Conservation (phyloP, 2,329 filamentous ascomycete genomes). For the Aspergillus nomiae region DNA sequence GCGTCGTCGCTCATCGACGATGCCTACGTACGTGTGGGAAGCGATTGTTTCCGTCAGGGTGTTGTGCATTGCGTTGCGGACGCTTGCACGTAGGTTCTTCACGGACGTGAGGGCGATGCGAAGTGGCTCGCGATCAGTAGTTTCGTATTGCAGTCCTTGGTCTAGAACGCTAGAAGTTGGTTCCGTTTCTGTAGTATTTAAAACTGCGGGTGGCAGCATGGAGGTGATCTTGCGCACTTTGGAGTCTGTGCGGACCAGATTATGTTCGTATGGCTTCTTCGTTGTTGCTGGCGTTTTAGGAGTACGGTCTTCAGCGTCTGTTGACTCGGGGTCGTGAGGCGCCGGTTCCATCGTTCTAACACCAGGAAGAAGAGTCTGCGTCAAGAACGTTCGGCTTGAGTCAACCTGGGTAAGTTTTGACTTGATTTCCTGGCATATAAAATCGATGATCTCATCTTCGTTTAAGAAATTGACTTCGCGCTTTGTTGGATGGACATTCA, state of each 20-base stretch:
- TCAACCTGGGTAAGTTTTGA: constrained; percentile 82
- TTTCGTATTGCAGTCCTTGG: constrained; percentile 69
- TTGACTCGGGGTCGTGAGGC: constrained; percentile 25
- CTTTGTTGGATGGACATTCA: constrained; percentile 97
- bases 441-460: constrained; percentile 91
- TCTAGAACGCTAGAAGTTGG: constrained; percentile 28
- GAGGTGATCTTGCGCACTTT: constrained; percentile 92
- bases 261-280: constrained; percentile 75
- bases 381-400: constrained; percentile 90
- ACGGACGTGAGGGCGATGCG: constrained; percentile 79
- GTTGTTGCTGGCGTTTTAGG: constrained; percentile 38
- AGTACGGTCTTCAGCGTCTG: constrained; percentile 36
- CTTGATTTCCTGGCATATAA: constrained; percentile 78
- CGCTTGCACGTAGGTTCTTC: constrained; percentile 77
- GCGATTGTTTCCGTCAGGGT: constrained; percentile 85
- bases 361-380: constrained; percentile 83
- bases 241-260: constrained; percentile 85
- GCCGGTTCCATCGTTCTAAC: constrained; percentile 50
- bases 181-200: constrained; percentile 38
- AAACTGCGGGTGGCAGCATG: constrained; percentile 72
- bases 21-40: constrained; percentile 86
- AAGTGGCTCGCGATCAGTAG: constrained; percentile 67
- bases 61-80: constrained; percentile 80
- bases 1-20: constrained; percentile 83
- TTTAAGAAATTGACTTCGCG: constrained; percentile 96